Evolutionary conservation across 2,329 filamentous ascomycete species (phyloP).

Genomic region (Calonectria honghensis): DNA sequence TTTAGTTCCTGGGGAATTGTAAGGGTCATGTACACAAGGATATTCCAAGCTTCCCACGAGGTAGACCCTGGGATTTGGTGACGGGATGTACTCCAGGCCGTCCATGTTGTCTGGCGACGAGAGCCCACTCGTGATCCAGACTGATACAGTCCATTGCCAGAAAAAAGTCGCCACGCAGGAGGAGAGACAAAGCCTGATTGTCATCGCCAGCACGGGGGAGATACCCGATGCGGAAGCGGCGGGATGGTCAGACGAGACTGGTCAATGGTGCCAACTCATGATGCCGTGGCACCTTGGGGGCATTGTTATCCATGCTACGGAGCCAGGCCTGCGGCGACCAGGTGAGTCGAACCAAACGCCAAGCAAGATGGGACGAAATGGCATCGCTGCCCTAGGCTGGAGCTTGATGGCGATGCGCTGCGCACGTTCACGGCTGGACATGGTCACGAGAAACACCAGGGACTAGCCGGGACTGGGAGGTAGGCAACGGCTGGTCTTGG

Average conservation of each 20-base stretch:
- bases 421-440: conserved; percentile 12
- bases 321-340: conserved; percentile 10
- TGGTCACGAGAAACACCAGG: conserved; percentile 33
- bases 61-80: conserved; percentile 27
- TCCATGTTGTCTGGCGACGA: conserved; percentile 35
- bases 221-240: conserved; percentile 30
- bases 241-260: conserved; percentile 25
- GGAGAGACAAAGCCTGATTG: conserved; percentile 4
- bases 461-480: conserved; percentile 33
- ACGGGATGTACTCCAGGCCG: conserved; percentile 27
- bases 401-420: background rate
- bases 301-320: conserved; percentile 22
- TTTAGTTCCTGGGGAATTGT: conserved; percentile 18
- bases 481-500: conserved; percentile 33
- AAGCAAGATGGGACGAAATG: conserved; percentile 36
- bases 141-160: background rate
- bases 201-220: conserved; percentile 22
- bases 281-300: conserved; percentile 13
- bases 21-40: conserved; percentile 23
- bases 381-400: conserved; percentile 1
- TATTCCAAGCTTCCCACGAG: conserved; percentile 38
- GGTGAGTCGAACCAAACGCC: conserved; percentile 12
- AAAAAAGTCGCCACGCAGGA: conserved; percentile 14
- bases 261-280: conserved; percentile 26
- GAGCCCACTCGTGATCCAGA: conserved; percentile 17